Percentiles rank a stretch among this genome's conserved stretches.
Conservation (phyloP, 192 early-diverging fungal species). For the Coemansia reversa region DNA sequence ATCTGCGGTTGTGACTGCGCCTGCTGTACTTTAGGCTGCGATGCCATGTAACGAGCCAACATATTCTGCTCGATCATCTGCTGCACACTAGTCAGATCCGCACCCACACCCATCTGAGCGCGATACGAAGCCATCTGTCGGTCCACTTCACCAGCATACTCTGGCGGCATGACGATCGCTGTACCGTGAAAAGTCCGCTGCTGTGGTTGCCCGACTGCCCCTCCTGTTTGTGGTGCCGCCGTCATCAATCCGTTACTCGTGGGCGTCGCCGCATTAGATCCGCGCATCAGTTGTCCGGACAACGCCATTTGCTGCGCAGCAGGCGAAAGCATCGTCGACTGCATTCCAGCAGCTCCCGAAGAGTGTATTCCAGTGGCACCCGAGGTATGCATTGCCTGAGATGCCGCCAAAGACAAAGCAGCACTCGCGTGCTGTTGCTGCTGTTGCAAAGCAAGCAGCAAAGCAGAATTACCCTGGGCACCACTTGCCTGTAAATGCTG, state of each 20-base stretch:
- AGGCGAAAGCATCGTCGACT: no score
- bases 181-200: slow-evolving; percentile 33
- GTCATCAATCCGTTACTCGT: no score
- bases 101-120: slow-evolving; percentile 6
- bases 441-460: slow-evolving; percentile 25
- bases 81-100: slow-evolving; percentile 9
- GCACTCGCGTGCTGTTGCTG: slow-evolving; percentile 23
- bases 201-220: neutral
- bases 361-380: no score
- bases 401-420: neutral
- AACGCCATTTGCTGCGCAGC: no score
- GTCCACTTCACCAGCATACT: slow-evolving; percentile 27
- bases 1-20: slow-evolving; percentile 13
- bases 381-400: no score
- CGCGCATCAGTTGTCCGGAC: no score
- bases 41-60: slow-evolving; percentile 11
- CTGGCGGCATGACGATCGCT: slow-evolving; percentile 24
- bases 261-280: no score
- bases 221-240: no score
- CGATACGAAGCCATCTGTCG: slow-evolving; percentile 19
- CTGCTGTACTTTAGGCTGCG: slow-evolving; percentile 6
- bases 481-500: slow-evolving; percentile 32
- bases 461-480: slow-evolving; percentile 16
- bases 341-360: no score
- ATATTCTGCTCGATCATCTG: slow-evolving; percentile 22